These are phyloP conservation scores for Flaveria linearis DNA, from an alignment of 129 eudicot species.

Conservation along the genomic window DNA sequence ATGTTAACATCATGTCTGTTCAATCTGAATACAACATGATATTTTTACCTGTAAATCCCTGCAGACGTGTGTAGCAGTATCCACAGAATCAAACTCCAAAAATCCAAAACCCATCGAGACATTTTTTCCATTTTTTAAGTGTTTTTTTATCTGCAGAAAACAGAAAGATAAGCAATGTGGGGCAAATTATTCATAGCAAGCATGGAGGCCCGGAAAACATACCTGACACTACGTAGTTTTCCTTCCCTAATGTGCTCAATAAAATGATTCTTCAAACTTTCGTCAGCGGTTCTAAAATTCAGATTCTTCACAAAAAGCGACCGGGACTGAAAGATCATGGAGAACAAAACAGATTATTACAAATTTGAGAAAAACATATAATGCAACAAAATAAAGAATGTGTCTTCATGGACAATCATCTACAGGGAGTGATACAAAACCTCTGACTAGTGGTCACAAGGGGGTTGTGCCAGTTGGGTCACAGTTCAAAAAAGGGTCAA, in stretches of 20 bases:
- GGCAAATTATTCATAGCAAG: conserved; percentile 2
- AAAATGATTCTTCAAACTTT: conserved; percentile 72
- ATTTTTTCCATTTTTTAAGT: conserved; percentile 80
- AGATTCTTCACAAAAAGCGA: conserved; percentile 89
- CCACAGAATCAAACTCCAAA: conserved; percentile 79
- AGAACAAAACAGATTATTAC: conserved; percentile 14
- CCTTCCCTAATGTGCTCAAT: conserved; percentile 74
- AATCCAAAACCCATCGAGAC: conserved; percentile 96
- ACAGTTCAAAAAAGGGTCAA: not conserved
- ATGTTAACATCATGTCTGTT: not conserved
- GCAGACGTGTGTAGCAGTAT: conserved; percentile 68
- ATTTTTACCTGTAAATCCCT: conserved; percentile 65
- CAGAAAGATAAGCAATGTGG: not conserved
- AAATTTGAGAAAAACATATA: not conserved
- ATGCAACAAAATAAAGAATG: not conserved
- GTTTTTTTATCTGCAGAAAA: conserved; percentile 67
- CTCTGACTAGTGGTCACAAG: not conserved
- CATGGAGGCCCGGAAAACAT: conserved; percentile 15
- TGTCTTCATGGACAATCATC: not conserved
- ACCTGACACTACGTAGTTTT: conserved; percentile 78
- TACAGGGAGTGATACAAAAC: not conserved
- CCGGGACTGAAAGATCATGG: conserved; percentile 61
- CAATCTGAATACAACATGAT: conserved; percentile 9
- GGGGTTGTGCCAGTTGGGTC: not conserved
- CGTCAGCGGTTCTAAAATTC: conserved; percentile 83